Evolutionary conservation across 768 basidiomycete species (phyloP), one percentile per base, ranked within the genome.

Genomic region (Calocera cornea): DNA sequence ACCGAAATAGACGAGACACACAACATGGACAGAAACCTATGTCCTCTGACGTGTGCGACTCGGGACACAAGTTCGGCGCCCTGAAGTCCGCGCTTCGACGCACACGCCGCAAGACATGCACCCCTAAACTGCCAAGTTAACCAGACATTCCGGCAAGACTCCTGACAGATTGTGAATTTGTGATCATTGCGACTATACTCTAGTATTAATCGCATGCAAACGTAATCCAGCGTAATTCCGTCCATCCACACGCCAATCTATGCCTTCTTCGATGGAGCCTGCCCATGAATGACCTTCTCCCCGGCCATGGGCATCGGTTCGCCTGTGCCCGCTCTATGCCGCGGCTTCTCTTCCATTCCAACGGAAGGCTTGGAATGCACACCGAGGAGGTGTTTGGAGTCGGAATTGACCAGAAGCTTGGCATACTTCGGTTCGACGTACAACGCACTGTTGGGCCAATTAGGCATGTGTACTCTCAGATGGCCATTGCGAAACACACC

Each of bases 361-460:
- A 60, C 54, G 2, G 54, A 27, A 60, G 54, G 54, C 31, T 60
- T 60, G 27, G 54, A 29, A 7, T 60, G 11, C 54, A 60, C 82
- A 7, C 92, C 91, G 77, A 93, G 82, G 1, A 84, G 82, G 69
- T 87, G 83, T 66, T 80, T 82, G 0, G 92, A 75, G 1, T 82
- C 80, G 1, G 77, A 78, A 40, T 82, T 82, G 70, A 86, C 84
- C 31, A 97, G 80, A 64, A 93, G 79, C 67, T 87, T 85, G 1
- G 94, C 89, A 72, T 95, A 93, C 68, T 85, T 86, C 1, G 95
- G 95, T 72, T 97, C 92, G 16, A 97, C 85, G 72, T 95, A 97
- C 40, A 87, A 80, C 0, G 84, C 90, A 0, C 90, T 92, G 73
- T 7, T 33, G 2, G 17, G 34, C n/a, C 41, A 34, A 36, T 27